phyloP scores from a whole-genome alignment of 192 early-diverging fungal genomes.

The Coemansia sp. region DNA sequence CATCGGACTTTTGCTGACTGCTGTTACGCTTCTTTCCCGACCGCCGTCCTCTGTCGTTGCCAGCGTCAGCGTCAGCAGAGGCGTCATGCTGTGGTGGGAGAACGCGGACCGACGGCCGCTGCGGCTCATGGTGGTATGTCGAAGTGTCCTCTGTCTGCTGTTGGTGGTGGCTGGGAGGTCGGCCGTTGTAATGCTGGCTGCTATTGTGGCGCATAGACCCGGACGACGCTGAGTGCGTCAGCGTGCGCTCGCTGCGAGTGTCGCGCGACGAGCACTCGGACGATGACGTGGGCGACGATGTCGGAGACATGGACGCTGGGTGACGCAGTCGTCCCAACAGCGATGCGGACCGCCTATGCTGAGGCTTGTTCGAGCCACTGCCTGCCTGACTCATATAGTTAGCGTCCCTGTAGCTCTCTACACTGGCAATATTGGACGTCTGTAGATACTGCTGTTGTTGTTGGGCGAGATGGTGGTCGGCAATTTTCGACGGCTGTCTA shows the following conservation, averaged over 20 bases:
- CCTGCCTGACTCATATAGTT: background rate
- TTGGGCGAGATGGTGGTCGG: constrained; percentile 6
- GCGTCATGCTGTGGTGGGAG: constrained; percentile 14
- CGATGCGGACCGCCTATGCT: constrained; percentile 31
- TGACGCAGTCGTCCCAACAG: constrained; percentile 24
- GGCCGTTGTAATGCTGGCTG: constrained; percentile 1
- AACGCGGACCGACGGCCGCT: constrained; percentile 20
- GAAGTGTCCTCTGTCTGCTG: background rate
- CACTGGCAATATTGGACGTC: background rate
- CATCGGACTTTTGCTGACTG: constrained; percentile 13
- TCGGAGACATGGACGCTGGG: constrained; percentile 17
- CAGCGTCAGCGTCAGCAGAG: background rate
- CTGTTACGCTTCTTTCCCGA: constrained; percentile 14
- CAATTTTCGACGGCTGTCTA: background rate
- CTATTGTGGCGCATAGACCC: constrained; percentile 29
- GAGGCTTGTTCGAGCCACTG: background rate
- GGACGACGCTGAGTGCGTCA: constrained; percentile 38
- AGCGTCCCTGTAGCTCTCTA: background rate
- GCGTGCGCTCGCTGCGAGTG: constrained; percentile 38
- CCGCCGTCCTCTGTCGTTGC: background rate
- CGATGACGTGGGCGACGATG: constrained; percentile 44
- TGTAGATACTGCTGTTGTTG: background rate
- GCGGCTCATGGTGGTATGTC: background rate
- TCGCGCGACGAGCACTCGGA: constrained; percentile 37
- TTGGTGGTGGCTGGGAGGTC: background rate